These are phyloP conservation scores for Castanospermum australe DNA, from an alignment of 306 rosid species.

Conservation along the genomic window DNA sequence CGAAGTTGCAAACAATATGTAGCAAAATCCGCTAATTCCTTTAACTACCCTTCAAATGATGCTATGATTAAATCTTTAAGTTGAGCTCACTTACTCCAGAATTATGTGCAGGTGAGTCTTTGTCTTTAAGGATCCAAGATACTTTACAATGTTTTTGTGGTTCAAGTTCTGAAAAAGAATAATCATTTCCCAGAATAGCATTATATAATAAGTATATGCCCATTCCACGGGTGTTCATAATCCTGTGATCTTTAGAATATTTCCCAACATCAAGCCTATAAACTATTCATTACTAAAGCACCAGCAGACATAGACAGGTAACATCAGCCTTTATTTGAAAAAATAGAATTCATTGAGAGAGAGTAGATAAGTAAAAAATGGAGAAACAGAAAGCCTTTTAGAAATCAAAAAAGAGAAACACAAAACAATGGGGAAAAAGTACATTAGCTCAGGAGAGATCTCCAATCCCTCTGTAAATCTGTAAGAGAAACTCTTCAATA, in stretches of 20 bases:
- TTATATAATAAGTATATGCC: slow-evolving; percentile 11
- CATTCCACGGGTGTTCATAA: background rate
- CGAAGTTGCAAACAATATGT: slow-evolving; percentile 8
- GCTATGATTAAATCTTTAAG: slow-evolving; percentile 5
- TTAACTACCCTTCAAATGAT: slow-evolving; percentile 8
- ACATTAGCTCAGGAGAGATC: background rate
- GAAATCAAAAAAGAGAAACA: background rate
- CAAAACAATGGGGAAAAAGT: background rate
- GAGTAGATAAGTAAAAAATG: background rate
- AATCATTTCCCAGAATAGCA: slow-evolving; percentile 17
- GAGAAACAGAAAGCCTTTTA: background rate
- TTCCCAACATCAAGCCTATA: background rate
- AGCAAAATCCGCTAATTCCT: slow-evolving; percentile 21
- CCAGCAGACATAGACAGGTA: slow-evolving; percentile 5
- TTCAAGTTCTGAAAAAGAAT: slow-evolving; percentile 81
- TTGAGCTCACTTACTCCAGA: slow-evolving; percentile 77
- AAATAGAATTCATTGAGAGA: background rate
- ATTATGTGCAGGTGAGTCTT: slow-evolving; percentile 94
- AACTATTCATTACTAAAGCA: slow-evolving; percentile 2
- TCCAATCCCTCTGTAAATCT: background rate
- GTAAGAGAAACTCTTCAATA: background rate
- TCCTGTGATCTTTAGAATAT: background rate
- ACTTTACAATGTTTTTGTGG: slow-evolving; percentile 98
- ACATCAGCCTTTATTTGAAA: background rate
- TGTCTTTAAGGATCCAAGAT: slow-evolving; percentile 97